Percentiles rank a stretch among this genome's conserved stretches.
Conservation (phyloP, 2,329 filamentous ascomycete species). For the Drechslerella stenobrocha region DNA sequence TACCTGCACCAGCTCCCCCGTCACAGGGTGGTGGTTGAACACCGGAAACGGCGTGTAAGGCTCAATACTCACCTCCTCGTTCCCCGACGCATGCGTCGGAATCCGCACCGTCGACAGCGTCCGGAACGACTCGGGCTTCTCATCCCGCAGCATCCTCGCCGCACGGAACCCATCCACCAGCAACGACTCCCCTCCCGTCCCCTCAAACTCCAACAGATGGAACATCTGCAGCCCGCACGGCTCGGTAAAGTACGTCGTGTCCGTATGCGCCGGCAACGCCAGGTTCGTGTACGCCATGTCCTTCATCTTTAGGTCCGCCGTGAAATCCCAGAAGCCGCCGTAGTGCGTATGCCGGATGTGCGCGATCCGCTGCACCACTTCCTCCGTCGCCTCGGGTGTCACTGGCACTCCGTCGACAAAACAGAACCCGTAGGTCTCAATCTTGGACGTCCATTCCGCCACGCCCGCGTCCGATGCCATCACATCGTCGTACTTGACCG, state of each 20-base stretch:
- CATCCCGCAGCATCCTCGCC: constrained; percentile 63
- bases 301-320: constrained; percentile 80
- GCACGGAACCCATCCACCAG: constrained; percentile 85
- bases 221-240: constrained; percentile 90
- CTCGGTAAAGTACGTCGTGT: constrained; percentile 94
- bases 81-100: constrained; percentile 82
- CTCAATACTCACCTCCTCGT: constrained; percentile 77
- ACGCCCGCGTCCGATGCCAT: constrained; percentile 65
- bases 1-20: constrained; percentile 64
- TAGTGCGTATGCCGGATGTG: constrained; percentile 92
- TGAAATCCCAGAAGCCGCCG: constrained; percentile 84
- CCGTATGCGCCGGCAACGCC: constrained; percentile 81
- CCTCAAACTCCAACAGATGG: constrained; percentile 81
- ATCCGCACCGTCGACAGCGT: constrained; percentile 64
- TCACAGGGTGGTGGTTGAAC: constrained; percentile 63
- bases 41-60: constrained; percentile 73
- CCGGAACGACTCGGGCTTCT: constrained; percentile 64
- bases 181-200: constrained; percentile 73
- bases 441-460: constrained; percentile 65
- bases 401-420: constrained; percentile 73
- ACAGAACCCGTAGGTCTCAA: constrained; percentile 68
- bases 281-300: constrained; percentile 91
- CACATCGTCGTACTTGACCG: constrained; percentile 65
- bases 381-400: constrained; percentile 70
- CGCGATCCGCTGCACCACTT: constrained; percentile 76